phyloP scores from a whole-genome alignment of 2,329 filamentous ascomycete genomes.

The Teratosphaeria epicoccoides region DNA sequence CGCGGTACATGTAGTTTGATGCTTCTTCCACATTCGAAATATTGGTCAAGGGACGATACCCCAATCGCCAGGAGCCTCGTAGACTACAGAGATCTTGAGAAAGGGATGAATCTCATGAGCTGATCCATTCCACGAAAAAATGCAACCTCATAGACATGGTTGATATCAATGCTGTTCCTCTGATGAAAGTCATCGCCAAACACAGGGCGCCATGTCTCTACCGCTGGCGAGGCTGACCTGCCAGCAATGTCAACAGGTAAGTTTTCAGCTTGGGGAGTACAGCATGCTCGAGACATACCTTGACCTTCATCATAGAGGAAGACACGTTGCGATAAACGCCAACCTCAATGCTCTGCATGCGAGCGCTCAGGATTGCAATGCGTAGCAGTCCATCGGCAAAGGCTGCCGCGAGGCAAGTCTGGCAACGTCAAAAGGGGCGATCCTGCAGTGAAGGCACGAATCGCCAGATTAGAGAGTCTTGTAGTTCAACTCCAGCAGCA shows the following conservation, averaged over 20 bases:
- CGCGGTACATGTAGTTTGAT: no score
- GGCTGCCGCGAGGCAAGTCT: slow-evolving; percentile 1
- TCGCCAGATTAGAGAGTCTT: neutral
- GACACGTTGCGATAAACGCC: slow-evolving; percentile 9
- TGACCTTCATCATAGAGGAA: slow-evolving; percentile 1
- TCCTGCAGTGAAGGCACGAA: slow-evolving; percentile 1
- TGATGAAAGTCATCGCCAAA: neutral
- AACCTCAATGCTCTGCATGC: slow-evolving; percentile 7
- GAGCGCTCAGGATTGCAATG: slow-evolving; percentile 1
- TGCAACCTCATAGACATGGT: no score
- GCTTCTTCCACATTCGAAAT: no score
- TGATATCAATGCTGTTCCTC: no score
- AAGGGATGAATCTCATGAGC: no score
- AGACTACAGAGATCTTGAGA: no score
- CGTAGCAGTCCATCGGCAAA: slow-evolving; percentile 1
- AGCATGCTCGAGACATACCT: neutral
- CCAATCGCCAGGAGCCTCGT: no score
- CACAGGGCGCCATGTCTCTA: neutral
- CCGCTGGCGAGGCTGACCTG: slow-evolving; percentile 1
- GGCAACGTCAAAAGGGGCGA: neutral
- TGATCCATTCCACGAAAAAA: no score
- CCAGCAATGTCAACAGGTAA: slow-evolving; percentile 5
- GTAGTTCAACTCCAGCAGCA: slow-evolving; percentile 1
- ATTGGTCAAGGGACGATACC: no score
- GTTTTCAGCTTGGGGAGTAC: neutral